phyloP scores from a whole-genome alignment of 345 rosid genomes.

The Dovyalis caffra region DNA sequence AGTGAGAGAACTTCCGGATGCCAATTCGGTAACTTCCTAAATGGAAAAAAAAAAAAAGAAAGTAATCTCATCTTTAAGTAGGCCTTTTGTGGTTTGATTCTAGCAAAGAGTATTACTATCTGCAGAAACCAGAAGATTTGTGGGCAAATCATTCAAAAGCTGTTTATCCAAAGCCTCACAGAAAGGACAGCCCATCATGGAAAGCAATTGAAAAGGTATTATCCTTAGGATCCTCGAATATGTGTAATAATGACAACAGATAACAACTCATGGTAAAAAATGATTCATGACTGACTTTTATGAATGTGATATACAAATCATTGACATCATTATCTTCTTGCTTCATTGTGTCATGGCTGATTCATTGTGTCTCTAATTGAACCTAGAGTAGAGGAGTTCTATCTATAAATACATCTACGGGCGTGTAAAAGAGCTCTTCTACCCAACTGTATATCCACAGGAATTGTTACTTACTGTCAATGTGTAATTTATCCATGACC shows the following conservation, averaged over 20 bases:
- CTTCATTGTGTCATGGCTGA: neutral
- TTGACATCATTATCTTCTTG: neutral
- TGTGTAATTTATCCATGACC: too few species aligned
- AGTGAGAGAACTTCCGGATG: slow-evolving; percentile 91
- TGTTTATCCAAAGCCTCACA: slow-evolving; percentile 85
- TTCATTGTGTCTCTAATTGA: neutral
- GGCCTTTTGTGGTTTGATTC: slow-evolving; percentile 4
- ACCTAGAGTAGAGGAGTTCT: neutral
- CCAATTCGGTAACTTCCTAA: slow-evolving; percentile 60
- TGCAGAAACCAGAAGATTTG: slow-evolving; percentile 90
- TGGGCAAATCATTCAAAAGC: slow-evolving; percentile 84
- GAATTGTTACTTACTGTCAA: too few species aligned
- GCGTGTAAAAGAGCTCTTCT: too few species aligned
- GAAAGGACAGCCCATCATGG: slow-evolving; percentile 73
- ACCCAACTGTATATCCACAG: too few species aligned
- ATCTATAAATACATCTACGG: too few species aligned
- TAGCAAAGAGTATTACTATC: slow-evolving; percentile 13
- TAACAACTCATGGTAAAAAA: neutral
- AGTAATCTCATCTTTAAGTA: neutral
- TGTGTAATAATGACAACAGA: neutral
- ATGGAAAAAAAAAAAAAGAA: too few species aligned
- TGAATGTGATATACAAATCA: neutral
- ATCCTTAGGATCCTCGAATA: neutral
- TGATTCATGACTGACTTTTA: neutral
- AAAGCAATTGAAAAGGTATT: slow-evolving; percentile 71